Evolutionary conservation across 768 basidiomycete species (phyloP).

Genomic region (Sutorius australiensis): DNA sequence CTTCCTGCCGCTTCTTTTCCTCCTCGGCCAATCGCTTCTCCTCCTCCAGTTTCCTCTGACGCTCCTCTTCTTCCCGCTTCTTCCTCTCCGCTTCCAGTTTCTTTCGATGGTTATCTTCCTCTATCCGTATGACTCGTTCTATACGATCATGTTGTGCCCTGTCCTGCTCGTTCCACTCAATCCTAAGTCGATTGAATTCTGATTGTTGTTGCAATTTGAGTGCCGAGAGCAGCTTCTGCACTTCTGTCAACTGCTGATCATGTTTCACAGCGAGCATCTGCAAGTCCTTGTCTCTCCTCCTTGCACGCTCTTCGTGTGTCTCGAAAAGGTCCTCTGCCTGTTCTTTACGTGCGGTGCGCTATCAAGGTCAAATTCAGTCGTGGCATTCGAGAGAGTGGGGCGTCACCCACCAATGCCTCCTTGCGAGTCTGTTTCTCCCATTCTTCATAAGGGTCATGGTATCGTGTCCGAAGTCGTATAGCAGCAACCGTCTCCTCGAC

Average conservation of each 20-base stretch:
- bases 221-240: conserved; percentile 42
- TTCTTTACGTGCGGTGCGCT: conserved; percentile 40
- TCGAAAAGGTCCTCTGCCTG: conserved; percentile 20
- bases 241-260: conserved; percentile 49
- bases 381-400: background rate
- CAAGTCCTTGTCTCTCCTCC: conserved; percentile 11
- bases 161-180: conserved; percentile 45
- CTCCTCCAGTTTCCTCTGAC: conserved; percentile 46
- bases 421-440: conserved; percentile 46
- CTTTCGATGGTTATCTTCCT: conserved; percentile 56
- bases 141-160: conserved; percentile 51
- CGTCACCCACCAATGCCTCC: conserved; percentile 42
- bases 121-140: conserved; percentile 56
- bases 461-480: conserved; percentile 40
- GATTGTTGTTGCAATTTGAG: conserved; percentile 43
- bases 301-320: conserved; percentile 14
- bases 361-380: background rate
- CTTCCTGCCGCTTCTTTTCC: conserved; percentile 38
- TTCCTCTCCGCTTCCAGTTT: conserved; percentile 56
- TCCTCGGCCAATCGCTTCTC: conserved; percentile 42
- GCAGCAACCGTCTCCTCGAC: conserved; percentile 46
- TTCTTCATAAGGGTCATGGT: conserved; percentile 48
- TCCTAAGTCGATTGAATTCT: conserved; percentile 43
- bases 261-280: conserved; percentile 39
- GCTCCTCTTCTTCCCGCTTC: conserved; percentile 46